Evolutionary conservation across 257 asterid genomes (phyloP).

Genomic region (Lantana camara): DNA sequence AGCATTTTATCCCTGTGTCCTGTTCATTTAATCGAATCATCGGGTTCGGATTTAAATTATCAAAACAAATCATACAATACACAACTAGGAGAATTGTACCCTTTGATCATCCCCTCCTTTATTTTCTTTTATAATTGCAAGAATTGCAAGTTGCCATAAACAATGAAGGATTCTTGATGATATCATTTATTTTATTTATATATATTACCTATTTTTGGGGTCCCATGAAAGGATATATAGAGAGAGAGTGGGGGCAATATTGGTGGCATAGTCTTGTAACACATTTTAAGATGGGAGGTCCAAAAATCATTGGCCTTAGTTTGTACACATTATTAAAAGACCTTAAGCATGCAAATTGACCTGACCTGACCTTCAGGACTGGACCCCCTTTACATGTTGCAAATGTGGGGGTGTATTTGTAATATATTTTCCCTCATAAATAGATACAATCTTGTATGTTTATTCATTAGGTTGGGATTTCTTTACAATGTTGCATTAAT

Average conservation of each 20-base stretch:
- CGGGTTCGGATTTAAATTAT: too few relatives aligned
- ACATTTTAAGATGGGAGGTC: conserved; percentile 19
- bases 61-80: too few relatives aligned
- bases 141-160: too few relatives aligned
- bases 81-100: too few relatives aligned
- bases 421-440: background rate
- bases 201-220: background rate
- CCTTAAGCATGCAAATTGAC: conserved; percentile 19
- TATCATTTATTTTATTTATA: background rate
- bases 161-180: too few relatives aligned
- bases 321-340: conserved; percentile 16
- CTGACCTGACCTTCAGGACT: conserved; percentile 17
- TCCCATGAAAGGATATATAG: background rate
- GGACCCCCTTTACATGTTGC: background rate
- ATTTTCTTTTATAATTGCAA: too few relatives aligned
- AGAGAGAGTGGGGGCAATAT: conserved; percentile 19
- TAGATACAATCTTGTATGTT: too few relatives aligned
- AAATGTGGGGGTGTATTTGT: background rate
- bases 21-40: too few relatives aligned
- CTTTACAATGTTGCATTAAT: too few relatives aligned
- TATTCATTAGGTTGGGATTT: too few relatives aligned
- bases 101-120: too few relatives aligned
- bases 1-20: too few relatives aligned
- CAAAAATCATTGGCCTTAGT: conserved; percentile 27
- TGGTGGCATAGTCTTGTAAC: background rate